A percentile compares a stretch with the other conserved stretches of the same genome.
Evolutionary conservation across 1,284 basidiomycete genomes (phyloP).

Genomic region (Xerocomus nothofagi): DNA sequence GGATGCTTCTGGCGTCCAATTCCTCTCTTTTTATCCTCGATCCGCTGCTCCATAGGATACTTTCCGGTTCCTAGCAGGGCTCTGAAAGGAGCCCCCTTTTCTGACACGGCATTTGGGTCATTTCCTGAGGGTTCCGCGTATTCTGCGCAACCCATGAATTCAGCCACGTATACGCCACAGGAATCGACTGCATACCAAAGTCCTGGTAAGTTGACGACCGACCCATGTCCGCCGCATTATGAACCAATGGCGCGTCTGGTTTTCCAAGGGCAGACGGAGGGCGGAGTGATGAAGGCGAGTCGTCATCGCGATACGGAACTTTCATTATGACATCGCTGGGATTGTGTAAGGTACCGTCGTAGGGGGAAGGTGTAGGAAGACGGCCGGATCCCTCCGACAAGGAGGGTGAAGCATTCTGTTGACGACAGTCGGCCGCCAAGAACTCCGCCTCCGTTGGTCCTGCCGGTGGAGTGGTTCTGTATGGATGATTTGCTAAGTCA

Average conservation of each 20-base stretch:
- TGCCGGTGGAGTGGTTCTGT: background rate
- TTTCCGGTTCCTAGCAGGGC: slow-evolving; percentile 46
- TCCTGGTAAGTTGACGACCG: slow-evolving; percentile 47
- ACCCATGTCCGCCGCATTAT: slow-evolving; percentile 44
- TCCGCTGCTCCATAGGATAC: slow-evolving; percentile 77
- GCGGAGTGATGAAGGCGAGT: slow-evolving; percentile 17
- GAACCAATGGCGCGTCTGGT: slow-evolving; percentile 43
- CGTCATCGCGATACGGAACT: slow-evolving; percentile 30
- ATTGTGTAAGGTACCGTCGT: slow-evolving; percentile 5
- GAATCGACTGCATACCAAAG: slow-evolving; percentile 45
- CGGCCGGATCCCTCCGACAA: slow-evolving; percentile 8
- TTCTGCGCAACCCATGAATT: slow-evolving; percentile 39
- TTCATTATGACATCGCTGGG: slow-evolving; percentile 5
- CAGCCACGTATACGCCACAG: background rate
- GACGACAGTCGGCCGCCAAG: slow-evolving; percentile 31
- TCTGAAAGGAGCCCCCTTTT: slow-evolving; percentile 43
- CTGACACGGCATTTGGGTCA: slow-evolving; percentile 26
- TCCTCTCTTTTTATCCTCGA: slow-evolving; percentile 82
- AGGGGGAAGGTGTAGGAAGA: slow-evolving; percentile 17
- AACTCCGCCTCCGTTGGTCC: slow-evolving; percentile 26
- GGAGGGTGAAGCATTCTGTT: slow-evolving; percentile 15
- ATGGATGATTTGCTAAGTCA: slow-evolving; percentile 10
- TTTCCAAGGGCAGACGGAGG: slow-evolving; percentile 34
- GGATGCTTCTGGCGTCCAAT: slow-evolving; percentile 82
- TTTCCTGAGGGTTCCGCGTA: slow-evolving; percentile 54